Percentiles rank a stretch among this genome's conserved stretches.
These are phyloP conservation scores for Alternaria longipes DNA, from an alignment of 2,329 filamentous ascomycete species.

Conservation along the genomic window DNA sequence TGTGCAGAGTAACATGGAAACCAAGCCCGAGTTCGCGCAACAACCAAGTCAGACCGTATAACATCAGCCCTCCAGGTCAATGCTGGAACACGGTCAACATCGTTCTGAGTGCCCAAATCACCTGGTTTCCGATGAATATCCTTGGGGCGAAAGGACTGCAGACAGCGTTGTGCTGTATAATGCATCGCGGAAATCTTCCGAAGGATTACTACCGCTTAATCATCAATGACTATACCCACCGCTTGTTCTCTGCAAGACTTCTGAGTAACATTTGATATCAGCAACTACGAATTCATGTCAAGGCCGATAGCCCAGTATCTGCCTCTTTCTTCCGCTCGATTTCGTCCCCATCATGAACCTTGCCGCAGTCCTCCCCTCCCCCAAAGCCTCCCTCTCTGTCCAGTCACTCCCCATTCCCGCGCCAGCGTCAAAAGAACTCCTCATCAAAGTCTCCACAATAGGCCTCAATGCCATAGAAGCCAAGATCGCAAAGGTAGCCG, in stretches of 20 bases:
- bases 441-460: neutral
- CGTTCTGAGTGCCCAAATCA: no score
- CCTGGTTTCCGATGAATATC: neutral
- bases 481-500: neutral
- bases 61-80: neutral
- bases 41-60: slow-evolving; percentile 11
- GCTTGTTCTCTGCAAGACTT: neutral
- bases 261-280: neutral
- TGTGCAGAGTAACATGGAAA: slow-evolving; percentile 88
- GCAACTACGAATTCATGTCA: neutral
- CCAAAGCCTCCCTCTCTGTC: neutral
- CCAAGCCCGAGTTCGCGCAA: slow-evolving; percentile 75
- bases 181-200: neutral
- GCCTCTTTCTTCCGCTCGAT: neutral
- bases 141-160: neutral
- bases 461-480: neutral
- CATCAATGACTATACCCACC: neutral
- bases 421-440: neutral
- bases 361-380: neutral
- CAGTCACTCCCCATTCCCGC: neutral
- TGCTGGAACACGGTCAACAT: neutral
- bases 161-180: neutral
- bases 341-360: neutral
- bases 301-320: neutral
- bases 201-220: neutral